Percentiles rank a stretch among this genome's conserved stretches.
These are phyloP conservation scores for Exserohilum turcica DNA, from an alignment of 2,329 filamentous ascomycete genomes.

Conservation along the genomic window DNA sequence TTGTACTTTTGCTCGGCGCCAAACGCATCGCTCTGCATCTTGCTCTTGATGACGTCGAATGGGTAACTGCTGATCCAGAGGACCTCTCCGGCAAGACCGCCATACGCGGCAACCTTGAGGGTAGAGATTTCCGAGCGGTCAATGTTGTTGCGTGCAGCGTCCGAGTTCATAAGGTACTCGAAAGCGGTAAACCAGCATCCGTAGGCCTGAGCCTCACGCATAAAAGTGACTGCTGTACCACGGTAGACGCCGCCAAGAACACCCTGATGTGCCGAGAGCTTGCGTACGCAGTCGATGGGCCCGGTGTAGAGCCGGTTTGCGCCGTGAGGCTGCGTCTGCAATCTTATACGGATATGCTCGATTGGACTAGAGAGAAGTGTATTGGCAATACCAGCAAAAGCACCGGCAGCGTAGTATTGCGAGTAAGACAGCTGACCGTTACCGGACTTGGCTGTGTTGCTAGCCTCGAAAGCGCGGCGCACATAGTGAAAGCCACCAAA, in stretches of 20 bases:
- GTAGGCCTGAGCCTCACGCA: conserved; percentile 92
- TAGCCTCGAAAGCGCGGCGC: conserved; percentile 79
- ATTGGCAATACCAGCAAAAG: conserved; percentile 92
- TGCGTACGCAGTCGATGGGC: conserved; percentile 86
- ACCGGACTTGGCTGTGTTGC: conserved; percentile 60
- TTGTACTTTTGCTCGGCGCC: conserved; percentile 72
- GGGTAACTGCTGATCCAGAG: conserved; percentile 95
- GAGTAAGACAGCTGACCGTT: conserved; percentile 68
- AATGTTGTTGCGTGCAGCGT: conserved; percentile 77
- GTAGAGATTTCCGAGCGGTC: conserved; percentile 77
- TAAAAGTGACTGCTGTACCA: conserved; percentile 81
- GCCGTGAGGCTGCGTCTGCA: conserved; percentile 96
- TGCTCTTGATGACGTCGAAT: conserved; percentile 97
- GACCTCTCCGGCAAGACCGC: conserved; percentile 89
- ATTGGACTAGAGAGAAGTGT: conserved; percentile 86
- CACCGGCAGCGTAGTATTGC: conserved; percentile 89
- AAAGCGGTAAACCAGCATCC: conserved; percentile 94
- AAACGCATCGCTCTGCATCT: conserved; percentile 98
- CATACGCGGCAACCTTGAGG: conserved; percentile 88
- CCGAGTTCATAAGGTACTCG: conserved; percentile 93
- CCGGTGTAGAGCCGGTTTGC: conserved; percentile 77
- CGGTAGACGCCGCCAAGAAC: conserved; percentile 79
- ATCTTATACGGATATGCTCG: conserved; percentile 93
- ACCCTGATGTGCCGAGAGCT: conserved; percentile 73
- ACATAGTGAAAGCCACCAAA: conserved; percentile 97